These are phyloP conservation scores for Aureobasidium sp. DNA, from an alignment of 2,329 filamentous ascomycete species.

Conservation along the genomic window DNA sequence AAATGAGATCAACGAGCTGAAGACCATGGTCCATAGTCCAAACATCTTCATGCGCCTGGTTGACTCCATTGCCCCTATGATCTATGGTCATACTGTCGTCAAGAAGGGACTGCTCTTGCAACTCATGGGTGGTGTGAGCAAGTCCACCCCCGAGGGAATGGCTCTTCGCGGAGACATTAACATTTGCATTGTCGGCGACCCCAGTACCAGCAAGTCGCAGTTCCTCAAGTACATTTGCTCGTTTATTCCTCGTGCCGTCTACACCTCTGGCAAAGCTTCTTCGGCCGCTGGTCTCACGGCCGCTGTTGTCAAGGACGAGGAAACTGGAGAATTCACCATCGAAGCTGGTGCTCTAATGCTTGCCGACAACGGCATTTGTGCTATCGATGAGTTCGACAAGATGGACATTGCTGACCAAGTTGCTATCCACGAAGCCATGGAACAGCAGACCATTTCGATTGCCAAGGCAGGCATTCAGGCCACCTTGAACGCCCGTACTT, in stretches of 20 bases:
- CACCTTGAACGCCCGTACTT: constrained; percentile 89
- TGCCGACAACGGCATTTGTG: constrained; percentile 92
- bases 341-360: constrained; percentile 97
- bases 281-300: constrained; percentile 96
- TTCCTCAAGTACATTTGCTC: constrained; percentile 98
- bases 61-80: constrained; percentile 89
- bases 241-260: constrained; percentile 91
- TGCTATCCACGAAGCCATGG: constrained; percentile 99
- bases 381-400: constrained; percentile 99
- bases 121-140: constrained; percentile 90
- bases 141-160: constrained; percentile 89
- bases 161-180: constrained; percentile 94
- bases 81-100: constrained; percentile 94
- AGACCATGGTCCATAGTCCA: constrained; percentile 87
- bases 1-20: constrained; percentile 83
- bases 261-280: constrained; percentile 95
- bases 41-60: constrained; percentile 92
- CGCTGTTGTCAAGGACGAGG: constrained; percentile 94
- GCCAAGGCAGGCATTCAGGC: constrained; percentile 98
- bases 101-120: constrained; percentile 95
- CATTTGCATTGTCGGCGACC: constrained; percentile 96
- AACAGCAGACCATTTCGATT: constrained; percentile 99
- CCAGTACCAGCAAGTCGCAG: constrained; percentile 93
- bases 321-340: constrained; percentile 97
- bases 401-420: constrained; percentile 98